Evolutionary conservation across 2,329 filamentous ascomycete species (phyloP).

Genomic region (Gnomoniopsis smithogilvyi): DNA sequence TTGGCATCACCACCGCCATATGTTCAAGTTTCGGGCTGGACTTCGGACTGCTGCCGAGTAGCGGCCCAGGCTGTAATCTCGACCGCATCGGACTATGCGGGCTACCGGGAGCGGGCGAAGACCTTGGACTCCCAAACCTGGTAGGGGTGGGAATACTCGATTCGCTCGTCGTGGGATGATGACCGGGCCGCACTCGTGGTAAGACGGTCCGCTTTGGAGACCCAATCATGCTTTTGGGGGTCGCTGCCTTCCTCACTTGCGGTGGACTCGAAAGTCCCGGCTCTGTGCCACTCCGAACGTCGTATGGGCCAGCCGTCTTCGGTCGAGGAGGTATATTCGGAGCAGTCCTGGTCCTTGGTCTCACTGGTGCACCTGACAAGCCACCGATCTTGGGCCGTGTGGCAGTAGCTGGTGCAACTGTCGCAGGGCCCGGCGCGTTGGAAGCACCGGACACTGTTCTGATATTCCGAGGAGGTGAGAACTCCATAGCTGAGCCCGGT

Average conservation of each 20-base stretch:
- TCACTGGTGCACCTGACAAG: conserved; percentile 62
- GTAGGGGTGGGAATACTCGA: conserved; percentile 46
- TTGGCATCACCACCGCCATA: conserved; percentile 50
- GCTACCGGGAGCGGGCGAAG: conserved; percentile 35
- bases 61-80: conserved; percentile 13
- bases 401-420: conserved; percentile 28
- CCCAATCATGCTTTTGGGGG: conserved; percentile 48
- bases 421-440: conserved; percentile 28
- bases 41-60: conserved; percentile 39
- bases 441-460: conserved; percentile 36
- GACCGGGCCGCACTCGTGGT: conserved; percentile 43
- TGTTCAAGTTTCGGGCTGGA: conserved; percentile 51
- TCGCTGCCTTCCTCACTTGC: conserved; percentile 40
- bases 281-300: conserved; percentile 41
- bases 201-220: conserved; percentile 50
- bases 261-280: conserved; percentile 10
- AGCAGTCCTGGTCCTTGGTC: conserved; percentile 51
- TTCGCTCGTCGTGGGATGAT: conserved; percentile 48
- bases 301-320: conserved; percentile 65
- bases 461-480: conserved; percentile 48
- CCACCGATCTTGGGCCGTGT: conserved; percentile 42
- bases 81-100: conserved; percentile 19
- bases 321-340: conserved; percentile 58
- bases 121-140: conserved; percentile 30
- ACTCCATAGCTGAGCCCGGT: conserved; percentile 63